These are phyloP conservation scores for Phaeoacremonium minimum DNA, from an alignment of 2,329 filamentous ascomycete genomes.

Conservation along the genomic window DNA sequence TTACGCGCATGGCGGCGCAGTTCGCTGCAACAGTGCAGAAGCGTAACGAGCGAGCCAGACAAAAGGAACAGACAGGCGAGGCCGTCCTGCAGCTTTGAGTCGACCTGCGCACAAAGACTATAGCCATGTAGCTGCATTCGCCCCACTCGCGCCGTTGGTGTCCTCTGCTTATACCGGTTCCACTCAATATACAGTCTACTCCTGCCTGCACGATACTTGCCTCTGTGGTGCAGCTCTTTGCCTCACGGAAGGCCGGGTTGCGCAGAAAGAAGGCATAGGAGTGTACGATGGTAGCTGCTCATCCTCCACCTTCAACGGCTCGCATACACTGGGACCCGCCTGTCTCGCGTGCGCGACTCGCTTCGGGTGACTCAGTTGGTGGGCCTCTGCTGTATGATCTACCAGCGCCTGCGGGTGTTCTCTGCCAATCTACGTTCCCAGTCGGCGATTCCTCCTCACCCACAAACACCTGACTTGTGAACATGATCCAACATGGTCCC, in stretches of 20 bases:
- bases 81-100: background rate
- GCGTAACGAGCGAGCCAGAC: too few species aligned
- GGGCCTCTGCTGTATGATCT: slow-evolving; percentile 11
- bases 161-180: too few species aligned
- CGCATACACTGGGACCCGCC: too few species aligned
- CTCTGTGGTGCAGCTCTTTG: too few species aligned
- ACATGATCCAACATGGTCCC: slow-evolving; percentile 14
- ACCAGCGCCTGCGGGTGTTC: slow-evolving; percentile 9
- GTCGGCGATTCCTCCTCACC: slow-evolving; percentile 10
- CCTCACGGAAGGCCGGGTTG: background rate
- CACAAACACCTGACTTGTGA: slow-evolving; percentile 15
- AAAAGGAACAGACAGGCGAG: background rate
- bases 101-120: background rate
- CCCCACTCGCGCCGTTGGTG: too few species aligned
- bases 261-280: too few species aligned
- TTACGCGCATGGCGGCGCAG: slow-evolving; percentile 41
- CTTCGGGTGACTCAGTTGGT: slow-evolving; percentile 11
- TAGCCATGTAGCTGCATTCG: too few species aligned
- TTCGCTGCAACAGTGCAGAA: slow-evolving; percentile 18
- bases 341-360: background rate
- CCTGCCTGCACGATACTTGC: too few species aligned
- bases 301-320: too few species aligned
- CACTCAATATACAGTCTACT: too few species aligned
- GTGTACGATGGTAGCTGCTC: slow-evolving; percentile 5
- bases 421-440: slow-evolving; percentile 9